phyloP scores from a whole-genome alignment of 2,329 filamentous ascomycete genomes.

The Helicocarpus griseus region DNA sequence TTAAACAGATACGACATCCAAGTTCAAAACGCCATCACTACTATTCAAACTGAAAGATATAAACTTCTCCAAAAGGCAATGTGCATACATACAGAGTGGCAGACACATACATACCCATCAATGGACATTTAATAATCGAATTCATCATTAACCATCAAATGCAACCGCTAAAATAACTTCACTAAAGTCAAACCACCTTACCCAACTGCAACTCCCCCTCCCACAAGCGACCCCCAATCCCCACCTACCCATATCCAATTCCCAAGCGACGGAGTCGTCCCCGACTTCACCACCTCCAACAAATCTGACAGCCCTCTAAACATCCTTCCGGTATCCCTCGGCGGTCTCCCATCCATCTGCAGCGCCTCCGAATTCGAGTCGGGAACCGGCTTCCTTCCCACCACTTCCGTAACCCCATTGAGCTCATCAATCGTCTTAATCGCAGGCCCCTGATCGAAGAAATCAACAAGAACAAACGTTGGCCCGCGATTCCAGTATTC shows the following conservation, averaged over 20 bases:
- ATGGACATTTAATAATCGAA: too few species aligned
- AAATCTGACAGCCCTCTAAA: constrained; percentile 30
- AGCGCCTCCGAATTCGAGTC: constrained; percentile 16
- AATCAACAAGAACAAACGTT: constrained; percentile 71
- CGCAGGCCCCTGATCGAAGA: constrained; percentile 63
- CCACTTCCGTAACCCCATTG: constrained; percentile 46
- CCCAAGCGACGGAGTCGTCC: constrained; percentile 28
- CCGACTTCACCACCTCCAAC: constrained; percentile 27
- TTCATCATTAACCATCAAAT: too few species aligned
- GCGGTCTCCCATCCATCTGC: constrained; percentile 19
- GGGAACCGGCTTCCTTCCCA: constrained; percentile 33
- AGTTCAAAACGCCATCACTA: too few species aligned
- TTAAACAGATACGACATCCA: too few species aligned
- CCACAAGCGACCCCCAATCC: constrained; percentile 30
- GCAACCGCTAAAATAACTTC: background rate
- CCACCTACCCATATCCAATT: constrained; percentile 38
- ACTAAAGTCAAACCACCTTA: background rate
- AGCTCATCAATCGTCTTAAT: constrained; percentile 59
- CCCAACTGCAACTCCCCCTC: constrained; percentile 26
- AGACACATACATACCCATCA: too few species aligned
- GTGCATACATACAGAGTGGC: too few species aligned
- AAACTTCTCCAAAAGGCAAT: too few species aligned
- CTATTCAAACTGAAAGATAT: too few species aligned
- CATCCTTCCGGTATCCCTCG: constrained; percentile 21
- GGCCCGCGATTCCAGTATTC: constrained; percentile 53